Evolutionary conservation across 2,329 filamentous ascomycete genomes (phyloP), one percentile per base, ranked within the genome.

Genomic region (Dactylellina cionopaga): DNA sequence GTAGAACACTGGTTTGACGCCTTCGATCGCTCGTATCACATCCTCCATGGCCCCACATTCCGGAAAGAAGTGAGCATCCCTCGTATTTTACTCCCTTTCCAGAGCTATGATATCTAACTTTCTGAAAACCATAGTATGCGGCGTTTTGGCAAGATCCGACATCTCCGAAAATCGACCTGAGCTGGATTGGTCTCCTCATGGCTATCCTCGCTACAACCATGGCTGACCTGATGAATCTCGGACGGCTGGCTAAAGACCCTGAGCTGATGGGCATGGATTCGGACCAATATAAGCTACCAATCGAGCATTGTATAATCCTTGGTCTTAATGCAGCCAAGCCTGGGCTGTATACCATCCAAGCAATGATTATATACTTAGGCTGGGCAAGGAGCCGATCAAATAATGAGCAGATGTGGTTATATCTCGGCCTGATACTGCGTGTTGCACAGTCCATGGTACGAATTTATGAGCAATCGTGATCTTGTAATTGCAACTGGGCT

Each of bases 1-100:
- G 90, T 96, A 73, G 89, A 89, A 74, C 88, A 94, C 71, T 99
- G 96, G 79, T 97, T 98, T 83, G 94, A 94, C 79, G 94, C 90
- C 25, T 88, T 87, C 75, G 87, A 89, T 76, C 87, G 72, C 51
- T 74, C 55, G 24, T 73, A 70, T 27, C 52, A 73, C 54, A 55
- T 95, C 75, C 86, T 95, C 54, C 92, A 96, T 77, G 89, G 89
- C 0, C 93, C 92, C 9, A 93, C 92, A 0, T 97, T 97, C 77
- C 88, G 94, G 77, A 87, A 89, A 77, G 86, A 91, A 79, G 83
- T 91, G 79, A 77, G 77, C 52, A 29, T 13, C 37, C 37, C 15
- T 19, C 29, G 15, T 17, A 39, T 2, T 24, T 47, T 63, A 37
- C 11, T 37, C 33, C 27, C 19, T 24, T 33, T 22, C 24, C 15